A percentile compares a stretch with the other conserved stretches of the same genome.
Conservation (phyloP, 1,284 basidiomycete species). For the Pyrrhoderma noxium region DNA sequence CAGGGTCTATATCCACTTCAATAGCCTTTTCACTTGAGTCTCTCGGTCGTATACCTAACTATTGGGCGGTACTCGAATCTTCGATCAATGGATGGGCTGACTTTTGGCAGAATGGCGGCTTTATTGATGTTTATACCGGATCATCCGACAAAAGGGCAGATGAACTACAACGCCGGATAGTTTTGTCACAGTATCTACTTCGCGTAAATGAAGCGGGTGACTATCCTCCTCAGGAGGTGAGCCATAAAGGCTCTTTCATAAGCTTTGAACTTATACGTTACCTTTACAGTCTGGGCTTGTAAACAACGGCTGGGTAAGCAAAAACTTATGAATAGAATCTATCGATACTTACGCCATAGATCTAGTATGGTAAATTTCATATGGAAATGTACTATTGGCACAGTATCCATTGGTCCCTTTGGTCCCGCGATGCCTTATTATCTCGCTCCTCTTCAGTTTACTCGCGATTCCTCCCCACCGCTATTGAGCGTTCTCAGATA, state of each 20-base stretch:
- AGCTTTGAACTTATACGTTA: conserved; percentile 16
- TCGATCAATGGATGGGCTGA: conserved; percentile 37
- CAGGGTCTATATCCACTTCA: conserved; percentile 29
- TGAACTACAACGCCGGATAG: conserved; percentile 50
- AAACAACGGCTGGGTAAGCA: conserved; percentile 53
- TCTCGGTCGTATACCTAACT: conserved; percentile 20
- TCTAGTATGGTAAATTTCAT: conserved; percentile 48
- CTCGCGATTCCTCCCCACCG: conserved; percentile 38
- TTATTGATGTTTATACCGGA: conserved; percentile 45
- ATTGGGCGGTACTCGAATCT: conserved; percentile 27
- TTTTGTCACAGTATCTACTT: conserved; percentile 50
- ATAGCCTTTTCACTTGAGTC: conserved; percentile 27
- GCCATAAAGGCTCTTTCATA: conserved; percentile 17
- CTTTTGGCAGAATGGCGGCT: conserved; percentile 45
- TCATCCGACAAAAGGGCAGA: conserved; percentile 44
- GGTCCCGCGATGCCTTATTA: conserved; percentile 52
- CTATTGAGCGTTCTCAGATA: conserved; percentile 39
- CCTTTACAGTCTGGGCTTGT: conserved; percentile 43
- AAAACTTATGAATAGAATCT: background rate
- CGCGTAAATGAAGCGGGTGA: conserved; percentile 53
- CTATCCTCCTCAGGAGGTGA: conserved; percentile 50
- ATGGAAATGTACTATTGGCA: conserved; percentile 63
- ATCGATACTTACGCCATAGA: background rate
- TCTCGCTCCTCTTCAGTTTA: conserved; percentile 38
- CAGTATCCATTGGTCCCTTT: conserved; percentile 50